Evolutionary conservation across 306 rosid species (phyloP).

Genomic region (Acacia melanoxylon): DNA sequence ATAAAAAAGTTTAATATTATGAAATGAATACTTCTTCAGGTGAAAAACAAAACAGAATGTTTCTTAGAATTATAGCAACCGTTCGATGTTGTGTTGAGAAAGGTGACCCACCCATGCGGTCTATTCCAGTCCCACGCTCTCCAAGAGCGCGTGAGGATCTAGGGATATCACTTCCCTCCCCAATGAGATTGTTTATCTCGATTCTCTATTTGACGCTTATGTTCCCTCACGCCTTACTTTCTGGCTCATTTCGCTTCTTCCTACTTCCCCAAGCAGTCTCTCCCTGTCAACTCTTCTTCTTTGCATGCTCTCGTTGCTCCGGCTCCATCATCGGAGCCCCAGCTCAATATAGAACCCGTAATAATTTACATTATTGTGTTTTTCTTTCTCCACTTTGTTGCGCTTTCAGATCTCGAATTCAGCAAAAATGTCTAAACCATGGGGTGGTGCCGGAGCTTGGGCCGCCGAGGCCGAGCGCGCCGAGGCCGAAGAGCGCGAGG

Average conservation of each 20-base stretch:
- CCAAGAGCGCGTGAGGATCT: background rate
- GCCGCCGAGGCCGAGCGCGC: slow-evolving; percentile 95
- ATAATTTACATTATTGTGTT: background rate
- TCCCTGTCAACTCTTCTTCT: background rate
- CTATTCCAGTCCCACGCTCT: background rate
- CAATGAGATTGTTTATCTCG: background rate
- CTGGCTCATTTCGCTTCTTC: background rate
- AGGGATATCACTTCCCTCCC: background rate
- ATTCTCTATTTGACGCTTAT: background rate
- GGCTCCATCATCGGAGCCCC: slow-evolving; percentile 85
- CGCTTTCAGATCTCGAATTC: slow-evolving; percentile 47
- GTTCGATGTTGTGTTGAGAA: background rate
- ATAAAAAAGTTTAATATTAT: no score
- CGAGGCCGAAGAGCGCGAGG: slow-evolving; percentile 81
- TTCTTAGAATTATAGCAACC: background rate
- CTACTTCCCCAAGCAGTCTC: background rate
- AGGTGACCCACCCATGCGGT: background rate
- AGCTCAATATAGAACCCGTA: slow-evolving; percentile 18
- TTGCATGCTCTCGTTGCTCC: slow-evolving; percentile 71
- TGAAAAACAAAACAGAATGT: no score
- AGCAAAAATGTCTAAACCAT: slow-evolving; percentile 73
- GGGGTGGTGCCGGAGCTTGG: slow-evolving; percentile 92
- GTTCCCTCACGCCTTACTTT: background rate
- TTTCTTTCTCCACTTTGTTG: background rate
- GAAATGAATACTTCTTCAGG: no score